Evolutionary conservation across 768 basidiomycete species (phyloP), one percentile per base, ranked within the genome.

Genomic region (Termitomyces sp.): DNA sequence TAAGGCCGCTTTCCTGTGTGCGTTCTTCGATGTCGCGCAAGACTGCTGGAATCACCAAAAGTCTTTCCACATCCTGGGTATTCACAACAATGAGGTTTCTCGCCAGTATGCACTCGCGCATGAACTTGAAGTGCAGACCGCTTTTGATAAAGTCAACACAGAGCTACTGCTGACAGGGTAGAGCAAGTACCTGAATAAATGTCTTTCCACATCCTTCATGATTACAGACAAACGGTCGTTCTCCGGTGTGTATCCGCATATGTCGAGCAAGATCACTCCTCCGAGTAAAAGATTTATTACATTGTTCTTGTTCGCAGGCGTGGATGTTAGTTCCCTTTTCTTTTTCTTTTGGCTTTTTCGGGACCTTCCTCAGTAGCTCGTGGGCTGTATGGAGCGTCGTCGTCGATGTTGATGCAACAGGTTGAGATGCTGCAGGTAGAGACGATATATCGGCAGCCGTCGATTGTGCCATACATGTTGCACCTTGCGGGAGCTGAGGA

Each of bases 51-150:
- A 68, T 96, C 93, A 47, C 90, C 86, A 73, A 95, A 96, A 0
- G 88, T 90, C 75, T 90, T 92, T 49, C 80, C 82, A 70, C 93
- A 96, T 8, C 84, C 89, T 3, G 88, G 89, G 69, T 93, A 92
- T 74, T 92, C 90, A 74, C 94, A 96, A 49, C 79, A 82, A 69
- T 96, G 94, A 10, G 94, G 94, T 65, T 92, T 91, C 74, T 96
- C 94, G 39, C 94, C 94, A 5, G 94, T 94, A 68, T 96, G 94
- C 3, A 93, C 91, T 20, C 94, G 86, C 51, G 80, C 77, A 69
- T 96, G 94, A 2, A 96, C 93, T 59, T 91, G 90, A 57, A 96
- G 76, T 27, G 93, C 93, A 20, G 92, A 94, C 54, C 91, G 85
- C 90, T 96, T 69, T 59, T 60, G 58, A 61, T 63, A 52, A 26